Percentiles rank a stretch among this genome's conserved stretches.
Conservation (phyloP, 768 basidiomycete species). For the Tulasnella sp. region DNA sequence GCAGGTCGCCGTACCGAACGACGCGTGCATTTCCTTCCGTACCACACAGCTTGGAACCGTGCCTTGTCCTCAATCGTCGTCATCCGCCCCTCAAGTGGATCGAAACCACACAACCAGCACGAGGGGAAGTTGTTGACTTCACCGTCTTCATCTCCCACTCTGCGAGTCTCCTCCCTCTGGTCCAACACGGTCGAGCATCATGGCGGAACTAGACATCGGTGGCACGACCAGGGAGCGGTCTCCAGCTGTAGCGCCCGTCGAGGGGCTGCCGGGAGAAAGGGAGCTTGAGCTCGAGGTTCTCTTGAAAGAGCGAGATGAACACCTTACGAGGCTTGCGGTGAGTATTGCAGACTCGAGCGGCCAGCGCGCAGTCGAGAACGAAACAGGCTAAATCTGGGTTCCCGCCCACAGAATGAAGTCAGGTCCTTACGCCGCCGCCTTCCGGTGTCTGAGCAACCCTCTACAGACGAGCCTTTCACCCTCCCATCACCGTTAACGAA, state of each 20-base stretch:
- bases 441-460: conserved; percentile 35
- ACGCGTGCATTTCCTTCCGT: conserved; percentile 1
- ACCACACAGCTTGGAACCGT: conserved; percentile 10
- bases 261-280: conserved; percentile 56
- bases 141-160: not conserved
- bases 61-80: conserved; percentile 16
- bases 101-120: conserved; percentile 11
- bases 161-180: not conserved
- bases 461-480: conserved; percentile 42
- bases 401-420: conserved; percentile 60
- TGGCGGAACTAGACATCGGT: not conserved
- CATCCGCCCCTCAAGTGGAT: conserved; percentile 10
- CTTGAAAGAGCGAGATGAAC: conserved; percentile 69
- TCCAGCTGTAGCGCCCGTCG: not conserved
- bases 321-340: conserved; percentile 69
- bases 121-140: not conserved
- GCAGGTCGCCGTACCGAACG: not conserved
- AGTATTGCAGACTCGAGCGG: conserved; percentile 37
- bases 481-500: conserved; percentile 69
- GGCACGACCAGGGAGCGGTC: not conserved
- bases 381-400: not conserved
- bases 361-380: not conserved
- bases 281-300: conserved; percentile 79
- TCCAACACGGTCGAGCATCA: not conserved
- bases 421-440: conserved; percentile 63